Conservation (phyloP, 1,284 basidiomycete genomes). For the Singerocomus inundabilis region DNA sequence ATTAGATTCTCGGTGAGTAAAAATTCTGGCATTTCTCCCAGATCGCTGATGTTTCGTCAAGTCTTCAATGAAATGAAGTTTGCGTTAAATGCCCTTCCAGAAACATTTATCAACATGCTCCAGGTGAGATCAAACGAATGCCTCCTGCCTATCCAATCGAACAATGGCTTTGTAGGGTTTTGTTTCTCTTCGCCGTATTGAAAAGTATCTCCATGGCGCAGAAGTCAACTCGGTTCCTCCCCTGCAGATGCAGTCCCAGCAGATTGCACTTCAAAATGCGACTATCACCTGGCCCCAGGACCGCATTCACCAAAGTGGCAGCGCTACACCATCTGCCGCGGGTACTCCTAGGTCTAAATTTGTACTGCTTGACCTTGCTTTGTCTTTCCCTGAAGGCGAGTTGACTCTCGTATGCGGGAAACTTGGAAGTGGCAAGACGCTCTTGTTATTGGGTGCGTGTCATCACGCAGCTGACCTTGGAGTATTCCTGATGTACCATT, state of each 20-base stretch:
- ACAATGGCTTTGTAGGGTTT: slow-evolving; percentile 49
- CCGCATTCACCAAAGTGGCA: slow-evolving; percentile 46
- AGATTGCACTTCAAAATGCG: slow-evolving; percentile 76
- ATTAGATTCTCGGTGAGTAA: slow-evolving; percentile 48
- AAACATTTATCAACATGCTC: slow-evolving; percentile 85
- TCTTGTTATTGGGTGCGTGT: slow-evolving; percentile 64
- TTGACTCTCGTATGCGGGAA: slow-evolving; percentile 83
- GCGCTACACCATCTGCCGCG: slow-evolving; percentile 51
- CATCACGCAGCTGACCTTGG: not conserved
- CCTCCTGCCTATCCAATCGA: not conserved
- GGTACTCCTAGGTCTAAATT: slow-evolving; percentile 80
- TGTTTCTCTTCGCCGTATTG: slow-evolving; percentile 87
- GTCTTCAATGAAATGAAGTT: slow-evolving; percentile 89
- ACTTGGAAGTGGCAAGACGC: slow-evolving; percentile 79
- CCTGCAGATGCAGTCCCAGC: slow-evolving; percentile 52
- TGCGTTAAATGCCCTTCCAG: slow-evolving; percentile 82
- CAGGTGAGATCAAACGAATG: slow-evolving; percentile 46
- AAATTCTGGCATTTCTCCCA: not conserved
- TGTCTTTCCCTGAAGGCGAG: slow-evolving; percentile 78
- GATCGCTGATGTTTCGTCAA: slow-evolving; percentile 22
- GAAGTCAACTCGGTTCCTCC: slow-evolving; percentile 67
- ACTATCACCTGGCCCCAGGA: slow-evolving; percentile 90
- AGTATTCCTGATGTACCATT: slow-evolving; percentile 15
- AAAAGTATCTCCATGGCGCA: slow-evolving; percentile 77
- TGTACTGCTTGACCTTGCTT: slow-evolving; percentile 73